A percentile compares a stretch with the other conserved stretches of the same genome.
phyloP scores from a whole-genome alignment of 176 grass and related monocot genomes.

The Tillandsia fasciculata region DNA sequence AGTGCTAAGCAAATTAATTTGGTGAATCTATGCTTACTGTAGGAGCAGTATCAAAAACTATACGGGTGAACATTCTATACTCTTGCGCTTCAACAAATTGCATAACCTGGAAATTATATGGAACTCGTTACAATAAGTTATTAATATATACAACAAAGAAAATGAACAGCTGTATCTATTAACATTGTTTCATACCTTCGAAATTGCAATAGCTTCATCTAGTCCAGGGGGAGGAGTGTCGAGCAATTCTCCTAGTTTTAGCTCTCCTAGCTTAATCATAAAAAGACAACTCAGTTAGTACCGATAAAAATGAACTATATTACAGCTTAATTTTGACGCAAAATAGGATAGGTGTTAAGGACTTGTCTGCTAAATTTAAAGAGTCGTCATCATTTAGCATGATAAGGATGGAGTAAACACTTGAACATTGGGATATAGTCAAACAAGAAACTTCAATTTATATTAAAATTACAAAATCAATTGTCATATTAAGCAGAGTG shows the following conservation, averaged over 20 bases:
- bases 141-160: not conserved
- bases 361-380: no score
- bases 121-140: constrained; percentile 12
- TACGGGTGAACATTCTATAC: constrained; percentile 87
- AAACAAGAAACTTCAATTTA: no score
- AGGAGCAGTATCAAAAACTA: constrained; percentile 93
- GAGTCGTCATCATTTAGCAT: no score
- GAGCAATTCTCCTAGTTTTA: constrained; percentile 84
- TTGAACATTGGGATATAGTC: no score
- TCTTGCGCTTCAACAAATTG: constrained; percentile 92
- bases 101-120: constrained; percentile 55
- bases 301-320: not conserved
- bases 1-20: not conserved
- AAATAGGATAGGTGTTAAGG: no score
- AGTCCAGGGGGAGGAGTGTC: constrained; percentile 87
- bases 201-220: constrained; percentile 98
- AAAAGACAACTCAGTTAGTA: constrained; percentile 13
- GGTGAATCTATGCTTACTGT: constrained; percentile 42
- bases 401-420: not conserved
- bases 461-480: no score
- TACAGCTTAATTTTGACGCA: no score
- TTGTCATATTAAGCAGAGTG: no score
- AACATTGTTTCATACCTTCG: constrained; percentile 38
- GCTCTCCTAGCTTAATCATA: constrained; percentile 66
- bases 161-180: constrained; percentile 6